Evolutionary conservation across 345 rosid species (phyloP), one percentile per base, ranked within the genome.

Genomic region (Brassica juncea): DNA sequence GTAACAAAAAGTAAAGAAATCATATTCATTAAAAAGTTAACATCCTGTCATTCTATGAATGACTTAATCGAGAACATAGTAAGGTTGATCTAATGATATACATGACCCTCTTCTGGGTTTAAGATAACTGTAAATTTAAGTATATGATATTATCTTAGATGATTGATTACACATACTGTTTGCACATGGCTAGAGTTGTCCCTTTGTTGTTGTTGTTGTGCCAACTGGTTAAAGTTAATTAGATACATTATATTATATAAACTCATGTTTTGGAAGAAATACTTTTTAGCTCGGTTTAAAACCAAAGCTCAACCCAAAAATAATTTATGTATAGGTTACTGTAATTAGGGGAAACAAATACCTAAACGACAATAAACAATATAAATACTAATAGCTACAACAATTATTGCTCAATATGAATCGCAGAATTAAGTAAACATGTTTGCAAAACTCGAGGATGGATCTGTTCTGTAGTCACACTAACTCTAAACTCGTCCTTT

Each of bases 401-500:
- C 68, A 80, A 80, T 74, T 54, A 69, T 74, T 37, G 63, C 39
- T 61, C 47, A 68, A 62, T 39, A 72, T 5, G 49, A 68, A 67
- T 23, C 4, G 54, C 64, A 68, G 69, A 67, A 21, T 47, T 44
- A 34, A 25, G 62, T 25, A 68, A 49, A 67, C 7, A 16, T 52
- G 32, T 54, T 63, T 74, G 79, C 57, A 74, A 31, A 27, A 62
- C 67, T 70, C 79, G 83, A 80, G 79, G 79, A 63, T 31, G 30
- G 83, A 80, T 80, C 83, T 74, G 55, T 44, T 80, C 71, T 68
- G 71, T 62, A 68, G 60, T 34, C 42, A 37, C 27, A 70, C 16
- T 7, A 65, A 37, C 61, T 55, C 55, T 69, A 89, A 5, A 84
- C 89, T 86, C 90, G 90, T 79, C 86, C 88, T 77, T 92, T 89